Base-by-base conservation (phyloP, 208 protist genomes). In the Histomonas meleagridis region DNA sequence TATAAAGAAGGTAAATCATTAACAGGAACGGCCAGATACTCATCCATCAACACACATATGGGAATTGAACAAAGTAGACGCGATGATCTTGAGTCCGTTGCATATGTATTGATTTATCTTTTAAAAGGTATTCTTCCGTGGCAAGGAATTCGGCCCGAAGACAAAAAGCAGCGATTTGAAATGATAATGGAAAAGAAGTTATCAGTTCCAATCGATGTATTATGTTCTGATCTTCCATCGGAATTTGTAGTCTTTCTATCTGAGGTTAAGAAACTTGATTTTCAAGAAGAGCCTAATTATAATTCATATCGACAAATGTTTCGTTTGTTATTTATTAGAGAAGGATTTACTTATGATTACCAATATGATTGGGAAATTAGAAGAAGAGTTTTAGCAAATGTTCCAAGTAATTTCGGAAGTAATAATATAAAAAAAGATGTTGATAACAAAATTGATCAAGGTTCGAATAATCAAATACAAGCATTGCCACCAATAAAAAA, bases 51-150 rank as follows among this genome's bases (percentile, higher is more conserved):
- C 95, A 99, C 98, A 26, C 98, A 99, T 95, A 94, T 99, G 43
- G 98, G 98, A 72, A 98, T 98, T 60, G 98, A 98, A 95, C 97
- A 98, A 93, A 95, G 93, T 2, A 18, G 93, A 32, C 21, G 93
- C n/a, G 93, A 93, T 62, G 93, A 94, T 48, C 79, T 94, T 18
- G 98, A 99, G 94, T 96, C 97, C 28, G 95, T 99, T 38, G 98
- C 97, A 69, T 98, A 98, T 94, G 97, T 99, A 48, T 94, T 99
- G n/a, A 96, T 99, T 93, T 99, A 99, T 94, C 99, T 99, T 92
- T 93, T 98, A 48, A 95, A 97, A 48, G 98, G 98, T 28, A 96
- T 94, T 51, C 95, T 99, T 69, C 98, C 98, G 60, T 99, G 98
- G 98, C 97, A 99, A 95, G 97, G 97, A 0, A 93, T 99, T 10